Conservation (phyloP, 1,139 yeast species). For the Lodderomyces theae region DNA sequence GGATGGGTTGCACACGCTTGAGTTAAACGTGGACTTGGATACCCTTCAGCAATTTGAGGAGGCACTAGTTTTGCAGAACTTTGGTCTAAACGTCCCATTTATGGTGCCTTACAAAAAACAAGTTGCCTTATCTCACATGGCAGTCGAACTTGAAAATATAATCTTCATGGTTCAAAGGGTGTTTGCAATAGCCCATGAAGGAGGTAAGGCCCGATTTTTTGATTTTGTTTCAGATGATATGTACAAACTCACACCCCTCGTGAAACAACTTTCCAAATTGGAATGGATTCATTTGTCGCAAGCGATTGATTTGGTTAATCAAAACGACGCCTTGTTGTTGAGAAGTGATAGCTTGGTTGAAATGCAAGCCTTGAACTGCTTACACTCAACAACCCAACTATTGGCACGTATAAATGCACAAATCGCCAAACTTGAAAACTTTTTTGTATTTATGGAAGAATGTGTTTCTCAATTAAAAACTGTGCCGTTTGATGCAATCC, state of each 20-base stretch:
- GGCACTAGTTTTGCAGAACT: slow-evolving; percentile 47
- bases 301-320: slow-evolving; percentile 42
- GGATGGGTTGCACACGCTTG: slow-evolving; percentile 18
- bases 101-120: slow-evolving; percentile 40
- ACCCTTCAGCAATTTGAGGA: slow-evolving; percentile 50
- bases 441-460: slow-evolving; percentile 20
- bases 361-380: slow-evolving; percentile 35
- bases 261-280: slow-evolving; percentile 30
- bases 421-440: slow-evolving; percentile 28
- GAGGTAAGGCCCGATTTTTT: slow-evolving; percentile 34
- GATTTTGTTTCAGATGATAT: slow-evolving; percentile 40
- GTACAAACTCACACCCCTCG: slow-evolving; percentile 23
- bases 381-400: slow-evolving; percentile 40
- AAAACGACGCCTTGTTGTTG: slow-evolving; percentile 12
- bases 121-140: slow-evolving; percentile 55
- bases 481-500: slow-evolving; percentile 25
- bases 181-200: slow-evolving; percentile 18
- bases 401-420: slow-evolving; percentile 28
- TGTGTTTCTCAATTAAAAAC: slow-evolving; percentile 23
- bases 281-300: slow-evolving; percentile 58
- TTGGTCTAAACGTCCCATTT: slow-evolving; percentile 61
- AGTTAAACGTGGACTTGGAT: slow-evolving; percentile 52
- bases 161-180: slow-evolving; percentile 29
- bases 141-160: slow-evolving; percentile 52
- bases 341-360: slow-evolving; percentile 31